phyloP scores from a whole-genome alignment of 2,329 filamentous ascomycete genomes.

The Macroventuria anomochaeta region DNA sequence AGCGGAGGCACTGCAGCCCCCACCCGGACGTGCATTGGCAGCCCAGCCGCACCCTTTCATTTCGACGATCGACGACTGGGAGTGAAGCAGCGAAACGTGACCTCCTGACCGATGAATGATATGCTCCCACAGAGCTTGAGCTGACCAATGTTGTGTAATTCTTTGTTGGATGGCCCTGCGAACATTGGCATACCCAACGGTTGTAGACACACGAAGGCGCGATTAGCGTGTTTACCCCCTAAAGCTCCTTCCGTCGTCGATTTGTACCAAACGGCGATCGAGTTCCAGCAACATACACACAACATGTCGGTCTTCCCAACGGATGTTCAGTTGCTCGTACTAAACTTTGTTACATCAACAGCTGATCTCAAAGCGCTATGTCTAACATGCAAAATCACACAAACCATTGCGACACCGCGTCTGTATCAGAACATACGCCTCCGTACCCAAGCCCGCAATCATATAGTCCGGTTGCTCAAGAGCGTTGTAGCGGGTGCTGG shows the following conservation, averaged over 20 bases:
- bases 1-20: conserved; percentile 3
- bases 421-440: background rate
- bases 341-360: background rate
- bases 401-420: background rate
- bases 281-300: too few species aligned
- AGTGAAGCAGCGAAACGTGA: background rate
- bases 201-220: too few species aligned
- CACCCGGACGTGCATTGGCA: background rate
- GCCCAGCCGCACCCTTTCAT: background rate
- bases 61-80: background rate
- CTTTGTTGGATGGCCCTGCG: too few species aligned
- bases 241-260: too few species aligned
- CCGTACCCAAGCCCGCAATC: background rate
- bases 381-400: background rate
- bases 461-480: too few species aligned
- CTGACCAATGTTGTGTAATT: too few species aligned
- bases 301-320: background rate
- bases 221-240: too few species aligned
- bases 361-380: background rate
- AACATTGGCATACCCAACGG: too few species aligned
- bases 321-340: background rate
- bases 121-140: too few species aligned
- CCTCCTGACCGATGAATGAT: too few species aligned
- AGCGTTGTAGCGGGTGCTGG: too few species aligned
- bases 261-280: too few species aligned